Percentiles rank a stretch among this genome's conserved stretches.
Evolutionary conservation across 371 early-diverging fungal genomes (phyloP).

Genomic region (Mortierella sp.): DNA sequence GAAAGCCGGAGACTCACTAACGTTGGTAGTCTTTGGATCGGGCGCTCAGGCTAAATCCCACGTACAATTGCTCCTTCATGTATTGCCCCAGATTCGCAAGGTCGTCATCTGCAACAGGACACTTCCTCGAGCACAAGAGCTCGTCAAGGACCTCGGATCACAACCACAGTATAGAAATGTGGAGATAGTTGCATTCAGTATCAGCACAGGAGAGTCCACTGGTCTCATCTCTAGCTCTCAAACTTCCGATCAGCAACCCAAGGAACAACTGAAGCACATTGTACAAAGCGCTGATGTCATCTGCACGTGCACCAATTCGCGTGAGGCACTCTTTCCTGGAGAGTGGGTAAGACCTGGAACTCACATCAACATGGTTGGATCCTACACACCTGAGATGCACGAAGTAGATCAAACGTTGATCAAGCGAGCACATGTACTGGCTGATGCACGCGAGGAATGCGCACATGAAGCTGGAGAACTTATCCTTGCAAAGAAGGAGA

Average conservation of each 20-base stretch:
- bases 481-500: constrained; percentile 59
- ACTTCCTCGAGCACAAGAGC: constrained; percentile 56
- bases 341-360: constrained; percentile 64
- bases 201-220: constrained; percentile 47
- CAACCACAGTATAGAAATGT: constrained; percentile 45
- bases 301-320: constrained; percentile 72
- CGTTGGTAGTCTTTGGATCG: constrained; percentile 70
- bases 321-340: constrained; percentile 63
- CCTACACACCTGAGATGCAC: constrained; percentile 71
- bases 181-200: constrained; percentile 47
- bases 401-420: constrained; percentile 68
- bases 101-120: constrained; percentile 70
- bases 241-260: neutral
- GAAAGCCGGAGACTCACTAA: neutral
- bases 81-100: constrained; percentile 58
- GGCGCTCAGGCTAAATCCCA: constrained; percentile 73
- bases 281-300: constrained; percentile 68
- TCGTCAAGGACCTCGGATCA: constrained; percentile 55
- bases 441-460: constrained; percentile 67
- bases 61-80: constrained; percentile 67
- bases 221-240: neutral
- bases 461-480: constrained; percentile 70
- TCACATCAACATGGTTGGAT: constrained; percentile 73
- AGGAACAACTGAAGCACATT: constrained; percentile 41
- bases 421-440: constrained; percentile 59